A percentile compares a stretch with the other conserved stretches of the same genome.
Conservation (phyloP, 371 early-diverging fungal species). For the Scutellospora calospora region DNA sequence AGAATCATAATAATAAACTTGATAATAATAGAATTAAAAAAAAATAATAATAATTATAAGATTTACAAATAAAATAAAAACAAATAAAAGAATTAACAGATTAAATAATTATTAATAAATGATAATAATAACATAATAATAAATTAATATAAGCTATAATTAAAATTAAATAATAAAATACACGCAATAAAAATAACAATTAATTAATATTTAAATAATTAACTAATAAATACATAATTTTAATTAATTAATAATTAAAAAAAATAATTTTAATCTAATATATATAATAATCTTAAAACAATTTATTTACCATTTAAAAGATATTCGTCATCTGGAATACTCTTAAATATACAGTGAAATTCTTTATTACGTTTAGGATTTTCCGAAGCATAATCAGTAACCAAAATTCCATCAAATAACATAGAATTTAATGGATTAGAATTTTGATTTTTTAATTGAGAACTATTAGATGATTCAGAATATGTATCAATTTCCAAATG, state of each 20-base stretch:
- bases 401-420: neutral
- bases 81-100: too few species aligned
- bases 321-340: constrained; percentile 68
- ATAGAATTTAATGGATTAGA: neutral
- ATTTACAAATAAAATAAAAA: neutral
- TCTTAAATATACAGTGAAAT: constrained; percentile 69
- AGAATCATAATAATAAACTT: neutral
- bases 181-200: too few species aligned
- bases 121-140: too few species aligned
- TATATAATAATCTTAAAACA: neutral
- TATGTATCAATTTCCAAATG: too few species aligned
- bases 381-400: neutral
- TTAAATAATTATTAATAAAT: too few species aligned
- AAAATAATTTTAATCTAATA: neutral
- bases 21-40: neutral
- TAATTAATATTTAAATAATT: neutral
- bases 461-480: too few species aligned
- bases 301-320: constrained; percentile 76
- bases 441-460: neutral
- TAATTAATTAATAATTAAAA: neutral
- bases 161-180: too few species aligned
- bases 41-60: neutral
- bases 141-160: too few species aligned
- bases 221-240: too few species aligned
- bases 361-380: constrained; percentile 51